phyloP scores from a whole-genome alignment of 148 eudicot genomes.

The Vaccinium corymbosum region DNA sequence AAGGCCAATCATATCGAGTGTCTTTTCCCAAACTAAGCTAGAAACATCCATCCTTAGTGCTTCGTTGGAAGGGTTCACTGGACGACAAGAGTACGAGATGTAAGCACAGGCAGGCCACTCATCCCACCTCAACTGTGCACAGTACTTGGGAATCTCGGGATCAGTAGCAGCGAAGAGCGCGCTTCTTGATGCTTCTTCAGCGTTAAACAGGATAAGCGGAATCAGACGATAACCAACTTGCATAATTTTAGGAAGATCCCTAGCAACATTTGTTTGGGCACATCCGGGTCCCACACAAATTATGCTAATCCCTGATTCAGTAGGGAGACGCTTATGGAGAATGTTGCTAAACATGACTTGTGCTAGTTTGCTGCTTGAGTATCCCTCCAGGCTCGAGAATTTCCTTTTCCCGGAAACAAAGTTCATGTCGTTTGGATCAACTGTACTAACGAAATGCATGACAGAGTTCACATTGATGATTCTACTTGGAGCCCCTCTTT shows the following conservation, averaged over 20 bases:
- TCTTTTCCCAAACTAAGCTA: constrained; percentile 27
- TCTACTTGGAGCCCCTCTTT: constrained; percentile 35
- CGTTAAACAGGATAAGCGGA: constrained; percentile 17
- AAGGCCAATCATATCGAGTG: constrained; percentile 31
- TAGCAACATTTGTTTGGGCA: constrained; percentile 30
- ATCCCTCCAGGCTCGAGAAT: constrained; percentile 26
- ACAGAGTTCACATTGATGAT: constrained; percentile 36
- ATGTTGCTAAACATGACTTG: constrained; percentile 29
- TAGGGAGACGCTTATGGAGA: constrained; percentile 21
- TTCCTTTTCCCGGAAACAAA: constrained; percentile 18
- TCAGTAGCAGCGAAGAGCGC: constrained; percentile 28
- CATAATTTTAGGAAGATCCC: constrained; percentile 27
- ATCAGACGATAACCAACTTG: constrained; percentile 18
- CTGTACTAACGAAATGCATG: constrained; percentile 20
- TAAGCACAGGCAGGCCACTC: constrained; percentile 27
- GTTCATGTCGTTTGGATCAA: constrained; percentile 29
- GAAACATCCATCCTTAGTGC: constrained; percentile 22
- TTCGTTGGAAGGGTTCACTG: constrained; percentile 21
- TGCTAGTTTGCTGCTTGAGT: constrained; percentile 40
- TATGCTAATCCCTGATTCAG: constrained; percentile 16
- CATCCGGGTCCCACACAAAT: constrained; percentile 29
- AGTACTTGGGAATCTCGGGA: constrained; percentile 22
- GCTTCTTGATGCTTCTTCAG: constrained; percentile 31
- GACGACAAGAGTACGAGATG: constrained; percentile 20
- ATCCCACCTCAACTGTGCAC: constrained; percentile 18